phyloP scores from a whole-genome alignment of 2,329 filamentous ascomycete genomes.

The Raffaelea arxii region DNA sequence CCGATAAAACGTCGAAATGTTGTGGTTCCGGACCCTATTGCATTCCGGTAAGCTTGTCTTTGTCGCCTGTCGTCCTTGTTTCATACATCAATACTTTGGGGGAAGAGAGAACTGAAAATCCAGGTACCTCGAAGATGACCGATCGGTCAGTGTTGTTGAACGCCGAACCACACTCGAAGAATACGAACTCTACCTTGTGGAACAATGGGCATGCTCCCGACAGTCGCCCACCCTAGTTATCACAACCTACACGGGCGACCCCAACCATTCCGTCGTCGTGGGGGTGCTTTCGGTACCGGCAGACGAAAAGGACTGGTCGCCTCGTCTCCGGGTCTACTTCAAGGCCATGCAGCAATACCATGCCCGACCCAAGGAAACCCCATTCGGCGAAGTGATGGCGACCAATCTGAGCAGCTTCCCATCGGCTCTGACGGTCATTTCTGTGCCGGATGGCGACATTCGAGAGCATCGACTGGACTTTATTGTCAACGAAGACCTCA shows the following conservation, averaged over 20 bases:
- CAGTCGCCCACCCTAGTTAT: slow-evolving; percentile 85
- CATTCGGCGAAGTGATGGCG: slow-evolving; percentile 78
- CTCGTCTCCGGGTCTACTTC: slow-evolving; percentile 72
- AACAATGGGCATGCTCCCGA: slow-evolving; percentile 95
- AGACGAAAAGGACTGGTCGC: slow-evolving; percentile 72
- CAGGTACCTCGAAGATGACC: slow-evolving; percentile 78
- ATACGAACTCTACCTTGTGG: slow-evolving; percentile 89
- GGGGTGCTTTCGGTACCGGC: slow-evolving; percentile 73
- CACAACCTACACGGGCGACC: slow-evolving; percentile 84
- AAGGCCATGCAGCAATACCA: slow-evolving; percentile 77
- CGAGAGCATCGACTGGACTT: slow-evolving; percentile 72
- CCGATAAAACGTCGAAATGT: slow-evolving; percentile 31
- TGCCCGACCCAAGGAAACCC: slow-evolving; percentile 72
- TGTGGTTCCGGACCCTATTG: slow-evolving; percentile 49
- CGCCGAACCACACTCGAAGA: slow-evolving; percentile 61
- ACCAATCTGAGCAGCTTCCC: slow-evolving; percentile 91
- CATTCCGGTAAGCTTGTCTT: slow-evolving; percentile 39
- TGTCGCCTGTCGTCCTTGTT: neutral
- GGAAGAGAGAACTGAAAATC: neutral
- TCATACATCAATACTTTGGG: too few species aligned
- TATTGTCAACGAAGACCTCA: slow-evolving; percentile 89
- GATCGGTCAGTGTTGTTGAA: slow-evolving; percentile 63
- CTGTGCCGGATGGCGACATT: slow-evolving; percentile 78
- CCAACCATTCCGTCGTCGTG: slow-evolving; percentile 66
- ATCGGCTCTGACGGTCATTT: slow-evolving; percentile 83